Evolutionary conservation across 306 rosid genomes (phyloP), one percentile per base, ranked within the genome.

Genomic region (Sophora flavescens): DNA sequence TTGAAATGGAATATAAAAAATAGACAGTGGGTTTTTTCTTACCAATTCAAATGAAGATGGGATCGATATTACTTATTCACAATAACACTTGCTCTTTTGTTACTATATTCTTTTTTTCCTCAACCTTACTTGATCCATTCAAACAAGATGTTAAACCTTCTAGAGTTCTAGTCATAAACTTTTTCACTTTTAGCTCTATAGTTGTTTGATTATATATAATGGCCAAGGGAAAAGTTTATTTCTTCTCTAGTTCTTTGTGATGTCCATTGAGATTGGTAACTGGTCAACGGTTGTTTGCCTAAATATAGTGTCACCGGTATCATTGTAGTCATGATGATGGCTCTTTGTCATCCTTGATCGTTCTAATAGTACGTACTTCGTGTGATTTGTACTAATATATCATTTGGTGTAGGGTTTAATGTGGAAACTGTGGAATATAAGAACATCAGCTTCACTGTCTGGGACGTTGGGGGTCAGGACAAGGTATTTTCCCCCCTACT

Each of bases 381-480:
- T 61, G 39, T 7, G 68, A 62, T 53, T 11, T 18, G 42, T 15
- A 64, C 70, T 81, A 38, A 80, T 79, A 50, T 66, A 8, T 72
- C 57, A 28, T 76, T 62, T 60, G 84, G 5, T 68, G 70, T 77
- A 91, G 98, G 97, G 53, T 93, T 93, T 83, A 93, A 93, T 59
- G 98, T 91, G 87, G 98, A 93, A 88, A 93, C 98, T 8, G 97
- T 91, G 80, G 96, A 91, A 80, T 91, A 93, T 56, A 93, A 93
- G 88, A 93, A 93, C 86, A 93, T 93, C 80, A 93, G 98, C 87
- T 93, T 93, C 80, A 93, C 98, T 54, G 97, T 93, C 76, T 93
- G 97, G 98, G 98, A 93, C 88, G 98, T 93, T 2, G 98, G 97
- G 42, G 98, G 97, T 50, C 97, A 93, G 80, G 97, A 91, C 89